Conservation (phyloP, 2,329 filamentous ascomycete genomes). For the Cytospora schulzeri region DNA sequence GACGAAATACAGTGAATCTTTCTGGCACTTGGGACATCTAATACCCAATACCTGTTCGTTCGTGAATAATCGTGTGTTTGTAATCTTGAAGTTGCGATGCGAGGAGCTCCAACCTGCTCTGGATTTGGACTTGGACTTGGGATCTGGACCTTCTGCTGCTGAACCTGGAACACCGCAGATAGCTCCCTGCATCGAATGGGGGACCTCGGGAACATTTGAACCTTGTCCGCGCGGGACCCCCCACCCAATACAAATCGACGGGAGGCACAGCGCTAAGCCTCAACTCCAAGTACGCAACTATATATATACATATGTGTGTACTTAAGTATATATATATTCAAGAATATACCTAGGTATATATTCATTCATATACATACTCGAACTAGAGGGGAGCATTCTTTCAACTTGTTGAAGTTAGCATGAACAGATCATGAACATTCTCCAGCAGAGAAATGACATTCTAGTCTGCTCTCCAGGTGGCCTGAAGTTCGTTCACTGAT, state of each 20-base stretch:
- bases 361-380: too few relatives aligned
- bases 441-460: background rate
- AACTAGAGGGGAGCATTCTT: too few relatives aligned
- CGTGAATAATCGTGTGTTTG: too few relatives aligned
- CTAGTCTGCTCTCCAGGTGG: background rate
- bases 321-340: too few relatives aligned
- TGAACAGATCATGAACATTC: background rate
- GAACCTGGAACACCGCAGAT: background rate
- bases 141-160: too few relatives aligned
- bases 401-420: too few relatives aligned
- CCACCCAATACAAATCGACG: slow-evolving; percentile 16
- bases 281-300: background rate
- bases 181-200: too few relatives aligned
- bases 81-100: background rate
- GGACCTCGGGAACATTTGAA: slow-evolving; percentile 6
- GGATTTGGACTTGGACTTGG: too few relatives aligned
- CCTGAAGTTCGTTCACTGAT: background rate
- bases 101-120: background rate
- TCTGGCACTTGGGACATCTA: background rate
- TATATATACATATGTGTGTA: too few relatives aligned
- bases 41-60: background rate
- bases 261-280: slow-evolving; percentile 17
- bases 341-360: too few relatives aligned
- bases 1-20: too few relatives aligned
- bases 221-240: background rate